These are phyloP conservation scores for Alternaria incomplexa DNA, from an alignment of 2,329 filamentous ascomycete genomes.

Conservation along the genomic window DNA sequence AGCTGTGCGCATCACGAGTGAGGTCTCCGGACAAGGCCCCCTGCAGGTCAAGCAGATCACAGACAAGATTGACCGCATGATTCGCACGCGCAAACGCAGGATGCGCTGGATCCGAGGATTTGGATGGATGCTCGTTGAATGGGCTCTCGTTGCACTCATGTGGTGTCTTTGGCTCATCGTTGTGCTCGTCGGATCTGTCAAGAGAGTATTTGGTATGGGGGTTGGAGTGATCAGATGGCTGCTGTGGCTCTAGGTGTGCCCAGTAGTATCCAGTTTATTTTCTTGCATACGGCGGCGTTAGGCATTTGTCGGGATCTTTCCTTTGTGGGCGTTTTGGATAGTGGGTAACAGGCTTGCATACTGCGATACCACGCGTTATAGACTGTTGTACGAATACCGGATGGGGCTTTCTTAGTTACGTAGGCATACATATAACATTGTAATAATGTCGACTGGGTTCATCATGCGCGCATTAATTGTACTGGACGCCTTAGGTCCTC, in stretches of 20 bases:
- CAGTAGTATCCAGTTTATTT: conserved; percentile 5
- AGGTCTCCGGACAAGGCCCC: conserved; percentile 77
- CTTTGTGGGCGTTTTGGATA: background rate
- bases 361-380: conserved; percentile 3
- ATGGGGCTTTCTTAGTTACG: background rate
- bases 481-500: background rate
- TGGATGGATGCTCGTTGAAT: conserved; percentile 85
- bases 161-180: conserved; percentile 95
- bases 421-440: background rate
- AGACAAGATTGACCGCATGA: conserved; percentile 72
- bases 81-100: conserved; percentile 75
- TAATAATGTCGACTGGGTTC: background rate
- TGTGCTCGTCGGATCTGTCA: conserved; percentile 71
- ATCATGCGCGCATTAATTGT: background rate
- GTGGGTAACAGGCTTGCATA: conserved; percentile 3
- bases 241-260: conserved; percentile 63
- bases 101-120: conserved; percentile 76
- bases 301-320: background rate
- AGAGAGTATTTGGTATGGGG: conserved; percentile 66
- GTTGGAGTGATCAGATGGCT: conserved; percentile 75
- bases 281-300: background rate
- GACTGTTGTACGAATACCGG: conserved; percentile 7
- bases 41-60: conserved; percentile 80
- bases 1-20: conserved; percentile 77
- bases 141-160: conserved; percentile 85